These are phyloP conservation scores for Solanum sejunctum DNA, from an alignment of 257 asterid species.

Conservation along the genomic window DNA sequence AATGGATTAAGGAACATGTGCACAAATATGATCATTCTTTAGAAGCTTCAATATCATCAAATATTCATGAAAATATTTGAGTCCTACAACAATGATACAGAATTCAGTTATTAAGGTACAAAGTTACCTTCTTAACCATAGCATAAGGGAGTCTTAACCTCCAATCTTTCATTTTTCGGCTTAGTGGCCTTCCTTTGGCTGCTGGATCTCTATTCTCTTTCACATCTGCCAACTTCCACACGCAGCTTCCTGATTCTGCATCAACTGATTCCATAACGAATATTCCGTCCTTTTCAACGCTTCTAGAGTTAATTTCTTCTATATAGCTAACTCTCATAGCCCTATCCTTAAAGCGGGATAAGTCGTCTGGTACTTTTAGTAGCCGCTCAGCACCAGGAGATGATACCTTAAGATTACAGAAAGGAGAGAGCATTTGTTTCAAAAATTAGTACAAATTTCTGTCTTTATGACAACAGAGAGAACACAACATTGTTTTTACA, in stretches of 20 bases:
- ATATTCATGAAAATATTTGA: background rate
- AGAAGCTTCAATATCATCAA: background rate
- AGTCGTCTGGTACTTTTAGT: slow-evolving; percentile 70
- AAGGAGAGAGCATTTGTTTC: background rate
- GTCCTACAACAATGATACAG: background rate
- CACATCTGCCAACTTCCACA: slow-evolving; percentile 85
- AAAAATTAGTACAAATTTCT: background rate
- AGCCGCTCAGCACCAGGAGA: slow-evolving; percentile 87
- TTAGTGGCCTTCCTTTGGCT: slow-evolving; percentile 76
- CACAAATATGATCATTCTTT: background rate
- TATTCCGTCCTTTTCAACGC: slow-evolving; percentile 35
- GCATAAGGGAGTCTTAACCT: slow-evolving; percentile 41
- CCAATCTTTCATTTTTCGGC: slow-evolving; percentile 67
- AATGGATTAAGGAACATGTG: too few relatives aligned
- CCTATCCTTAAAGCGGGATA: slow-evolving; percentile 64
- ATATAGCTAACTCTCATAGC: slow-evolving; percentile 57
- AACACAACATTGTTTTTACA: background rate
- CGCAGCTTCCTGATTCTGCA: slow-evolving; percentile 43
- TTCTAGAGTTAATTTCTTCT: slow-evolving; percentile 22
- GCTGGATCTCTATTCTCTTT: slow-evolving; percentile 80
- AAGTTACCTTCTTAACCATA: slow-evolving; percentile 30
- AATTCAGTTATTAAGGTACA: slow-evolving; percentile 18
- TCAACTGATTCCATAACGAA: slow-evolving; percentile 58
- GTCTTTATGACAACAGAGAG: background rate
- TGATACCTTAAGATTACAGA: slow-evolving; percentile 46